Evolutionary conservation across 2,329 filamentous ascomycete species (phyloP).

Genomic region (Zasmidium cellare): DNA sequence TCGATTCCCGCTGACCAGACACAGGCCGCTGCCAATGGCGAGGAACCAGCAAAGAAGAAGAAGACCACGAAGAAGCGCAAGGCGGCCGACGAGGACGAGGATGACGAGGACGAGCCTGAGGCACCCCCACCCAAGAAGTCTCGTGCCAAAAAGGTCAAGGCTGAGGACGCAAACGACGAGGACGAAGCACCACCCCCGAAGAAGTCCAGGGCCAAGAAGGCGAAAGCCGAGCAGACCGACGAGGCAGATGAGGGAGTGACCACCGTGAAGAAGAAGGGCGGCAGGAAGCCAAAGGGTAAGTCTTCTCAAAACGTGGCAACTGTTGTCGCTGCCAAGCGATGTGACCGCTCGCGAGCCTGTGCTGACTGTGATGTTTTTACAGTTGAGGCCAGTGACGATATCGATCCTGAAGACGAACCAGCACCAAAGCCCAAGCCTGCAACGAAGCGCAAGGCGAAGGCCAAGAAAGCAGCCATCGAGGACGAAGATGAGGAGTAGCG

Average conservation of each 20-base stretch:
- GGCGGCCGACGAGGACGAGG: constrained; percentile 28
- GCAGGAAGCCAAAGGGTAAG: constrained; percentile 10
- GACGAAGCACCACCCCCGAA: constrained; percentile 19
- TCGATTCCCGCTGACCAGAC: constrained; percentile 13
- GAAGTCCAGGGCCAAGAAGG: constrained; percentile 27
- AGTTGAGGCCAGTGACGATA: constrained; percentile 16
- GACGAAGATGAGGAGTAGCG: constrained; percentile 9
- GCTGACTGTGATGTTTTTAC: neutral
- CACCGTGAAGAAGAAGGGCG: constrained; percentile 35
- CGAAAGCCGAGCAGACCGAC: constrained; percentile 22
- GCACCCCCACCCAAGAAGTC: constrained; percentile 24
- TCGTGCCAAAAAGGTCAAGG: constrained; percentile 25
- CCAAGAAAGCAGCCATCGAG: constrained; percentile 29
- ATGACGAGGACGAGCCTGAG: constrained; percentile 28
- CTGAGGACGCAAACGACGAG: constrained; percentile 17
- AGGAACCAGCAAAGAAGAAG: constrained; percentile 25
- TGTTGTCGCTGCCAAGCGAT: neutral
- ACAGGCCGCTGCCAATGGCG: constrained; percentile 10
- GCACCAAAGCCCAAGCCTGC: constrained; percentile 33
- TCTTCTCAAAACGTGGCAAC: neutral
- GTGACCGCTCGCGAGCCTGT: neutral
- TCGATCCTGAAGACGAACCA: constrained; percentile 19
- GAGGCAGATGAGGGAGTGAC: constrained; percentile 28
- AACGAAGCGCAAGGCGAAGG: constrained; percentile 34
- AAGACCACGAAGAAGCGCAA: constrained; percentile 33